Conservation (phyloP, 495 filamentous ascomycete species). For the Aeminium ludgeri region DNA sequence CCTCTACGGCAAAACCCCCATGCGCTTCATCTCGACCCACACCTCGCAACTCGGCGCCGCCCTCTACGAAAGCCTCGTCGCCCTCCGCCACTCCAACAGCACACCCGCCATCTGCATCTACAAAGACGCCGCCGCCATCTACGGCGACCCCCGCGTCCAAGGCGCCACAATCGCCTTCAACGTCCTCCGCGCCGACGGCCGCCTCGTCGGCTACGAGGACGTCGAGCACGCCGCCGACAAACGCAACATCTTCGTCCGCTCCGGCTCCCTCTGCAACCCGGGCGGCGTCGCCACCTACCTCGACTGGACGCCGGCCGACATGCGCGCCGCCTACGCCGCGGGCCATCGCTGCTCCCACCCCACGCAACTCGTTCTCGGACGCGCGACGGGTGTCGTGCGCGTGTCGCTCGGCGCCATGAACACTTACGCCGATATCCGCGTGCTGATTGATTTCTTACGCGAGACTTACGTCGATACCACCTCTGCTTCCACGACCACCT, state of each 20-base stretch:
- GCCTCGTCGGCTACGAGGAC: constrained; percentile 37
- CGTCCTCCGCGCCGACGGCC: constrained; percentile 36
- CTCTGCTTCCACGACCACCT: neutral
- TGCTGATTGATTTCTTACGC: constrained; percentile 39
- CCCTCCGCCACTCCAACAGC: constrained; percentile 44
- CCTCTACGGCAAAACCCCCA: constrained; percentile 39
- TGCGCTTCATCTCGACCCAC: constrained; percentile 45
- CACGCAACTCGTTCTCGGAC: constrained; percentile 33
- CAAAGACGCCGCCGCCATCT: constrained; percentile 32
- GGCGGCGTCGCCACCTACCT: constrained; percentile 36
- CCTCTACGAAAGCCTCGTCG: constrained; percentile 34
- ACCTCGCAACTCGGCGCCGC: constrained; percentile 37
- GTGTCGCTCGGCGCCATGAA: constrained; percentile 60
- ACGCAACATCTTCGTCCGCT: constrained; percentile 48
- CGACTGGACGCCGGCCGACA: constrained; percentile 35
- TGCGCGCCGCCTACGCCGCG: constrained; percentile 41
- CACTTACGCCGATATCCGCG: constrained; percentile 41
- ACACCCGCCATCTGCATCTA: constrained; percentile 42
- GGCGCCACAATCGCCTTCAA: constrained; percentile 62
- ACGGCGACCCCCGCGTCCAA: constrained; percentile 41
- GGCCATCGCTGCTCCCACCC: constrained; percentile 48
- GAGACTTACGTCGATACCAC: constrained; percentile 31
- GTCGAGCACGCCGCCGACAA: constrained; percentile 48
- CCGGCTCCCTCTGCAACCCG: constrained; percentile 49
- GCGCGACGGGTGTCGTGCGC: constrained; percentile 47